These are phyloP conservation scores for Penicillium capsulatum DNA, from an alignment of 2,329 filamentous ascomycete genomes.

Conservation along the genomic window DNA sequence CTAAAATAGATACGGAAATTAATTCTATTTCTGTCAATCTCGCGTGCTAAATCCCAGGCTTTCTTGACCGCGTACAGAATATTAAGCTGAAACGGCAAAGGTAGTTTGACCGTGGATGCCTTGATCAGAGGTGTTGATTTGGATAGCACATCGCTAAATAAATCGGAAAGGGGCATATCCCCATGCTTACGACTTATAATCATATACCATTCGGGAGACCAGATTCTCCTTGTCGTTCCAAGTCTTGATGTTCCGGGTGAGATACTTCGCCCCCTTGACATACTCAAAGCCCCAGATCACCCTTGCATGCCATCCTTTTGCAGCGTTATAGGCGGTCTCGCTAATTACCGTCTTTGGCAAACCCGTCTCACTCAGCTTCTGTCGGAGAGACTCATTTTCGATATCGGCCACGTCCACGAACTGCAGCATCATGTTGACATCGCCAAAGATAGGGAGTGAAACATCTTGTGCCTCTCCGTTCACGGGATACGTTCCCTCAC, in stretches of 20 bases:
- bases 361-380: slow-evolving; percentile 2
- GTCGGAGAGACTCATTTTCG: slow-evolving; percentile 7
- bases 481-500: slow-evolving; percentile 11
- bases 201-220: slow-evolving; percentile 7
- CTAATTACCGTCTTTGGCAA: slow-evolving; percentile 9
- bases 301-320: slow-evolving; percentile 15
- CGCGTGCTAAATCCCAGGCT: too few relatives aligned
- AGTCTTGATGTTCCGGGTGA: slow-evolving; percentile 14
- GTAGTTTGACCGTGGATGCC: too few relatives aligned
- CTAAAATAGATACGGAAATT: too few relatives aligned
- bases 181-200: slow-evolving; percentile 3
- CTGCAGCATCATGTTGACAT: slow-evolving; percentile 10
- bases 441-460: slow-evolving; percentile 17
- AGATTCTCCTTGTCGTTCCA: slow-evolving; percentile 3
- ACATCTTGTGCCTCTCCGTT: slow-evolving; percentile 8
- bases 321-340: slow-evolving; percentile 9
- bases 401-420: slow-evolving; percentile 6
- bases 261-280: slow-evolving; percentile 9
- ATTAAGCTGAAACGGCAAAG: too few relatives aligned
- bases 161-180: too few relatives aligned
- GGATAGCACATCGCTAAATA: too few relatives aligned
- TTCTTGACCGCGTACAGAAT: too few relatives aligned
- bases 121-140: too few relatives aligned
- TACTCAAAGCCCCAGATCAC: slow-evolving; percentile 20
- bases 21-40: too few relatives aligned